Percentiles rank a stretch among this genome's conserved stretches.
phyloP scores from a whole-genome alignment of 1,284 basidiomycete genomes.

The Violaceomyces palustris region DNA sequence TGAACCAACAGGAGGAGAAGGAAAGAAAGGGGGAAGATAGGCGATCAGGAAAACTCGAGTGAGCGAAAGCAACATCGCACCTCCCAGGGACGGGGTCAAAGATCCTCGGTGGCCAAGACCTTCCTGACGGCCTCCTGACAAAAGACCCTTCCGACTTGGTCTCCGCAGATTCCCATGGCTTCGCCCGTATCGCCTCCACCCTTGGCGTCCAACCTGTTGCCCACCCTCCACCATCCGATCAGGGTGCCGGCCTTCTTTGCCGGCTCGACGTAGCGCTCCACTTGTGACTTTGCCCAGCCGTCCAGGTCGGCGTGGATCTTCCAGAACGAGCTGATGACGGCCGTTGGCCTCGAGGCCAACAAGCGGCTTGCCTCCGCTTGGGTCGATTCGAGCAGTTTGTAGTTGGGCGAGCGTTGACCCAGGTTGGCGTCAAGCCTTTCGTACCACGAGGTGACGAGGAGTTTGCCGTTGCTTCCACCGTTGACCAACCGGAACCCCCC shows the following conservation, averaged over 20 bases:
- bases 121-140: conserved; percentile 38
- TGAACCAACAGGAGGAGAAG: too few species aligned
- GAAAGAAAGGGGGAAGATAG: too few species aligned
- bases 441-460: conserved; percentile 26
- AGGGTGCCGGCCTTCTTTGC: conserved; percentile 18
- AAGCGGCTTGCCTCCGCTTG: background rate
- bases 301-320: conserved; percentile 27
- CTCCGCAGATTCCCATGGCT: conserved; percentile 29
- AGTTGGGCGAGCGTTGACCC: conserved; percentile 21
- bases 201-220: conserved; percentile 9
- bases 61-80: too few species aligned
- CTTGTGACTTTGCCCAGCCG: conserved; percentile 32
- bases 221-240: conserved; percentile 41
- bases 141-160: conserved; percentile 27
- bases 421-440: conserved; percentile 32
- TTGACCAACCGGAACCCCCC: conserved; percentile 24
- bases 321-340: conserved; percentile 39
- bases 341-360: conserved; percentile 17
- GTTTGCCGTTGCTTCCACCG: conserved; percentile 18
- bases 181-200: conserved; percentile 32
- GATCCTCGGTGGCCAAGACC: conserved; percentile 26
- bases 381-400: conserved; percentile 3
- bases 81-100: too few species aligned
- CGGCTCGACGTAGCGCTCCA: conserved; percentile 9
- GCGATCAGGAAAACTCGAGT: too few species aligned